A percentile compares a stretch with the other conserved stretches of the same genome.
These are phyloP conservation scores for Trichoderma reesei DNA, from an alignment of 495 filamentous ascomycete genomes.

Conservation along the genomic window DNA sequence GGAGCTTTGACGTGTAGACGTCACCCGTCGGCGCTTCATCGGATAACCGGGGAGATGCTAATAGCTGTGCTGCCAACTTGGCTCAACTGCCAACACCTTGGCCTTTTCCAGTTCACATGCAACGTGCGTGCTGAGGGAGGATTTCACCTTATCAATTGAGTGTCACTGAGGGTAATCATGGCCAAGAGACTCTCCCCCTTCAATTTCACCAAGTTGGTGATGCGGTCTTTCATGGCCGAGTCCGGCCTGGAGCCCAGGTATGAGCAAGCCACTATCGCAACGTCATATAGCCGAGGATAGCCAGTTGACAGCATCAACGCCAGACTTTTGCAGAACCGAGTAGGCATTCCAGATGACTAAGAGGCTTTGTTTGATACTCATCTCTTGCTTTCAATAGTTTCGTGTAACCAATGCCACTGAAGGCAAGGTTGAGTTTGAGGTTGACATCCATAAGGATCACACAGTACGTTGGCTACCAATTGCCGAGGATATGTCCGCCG, in stretches of 20 bases:
- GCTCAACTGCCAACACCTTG: no score
- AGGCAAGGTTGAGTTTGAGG: constrained; percentile 76
- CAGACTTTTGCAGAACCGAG: neutral
- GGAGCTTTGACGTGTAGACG: neutral
- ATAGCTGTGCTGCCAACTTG: neutral
- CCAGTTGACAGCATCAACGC: neutral
- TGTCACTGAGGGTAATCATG: neutral
- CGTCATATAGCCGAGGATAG: neutral
- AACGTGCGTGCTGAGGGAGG: neutral
- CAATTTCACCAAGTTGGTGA: constrained; percentile 7
- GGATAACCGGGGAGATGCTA: neutral
- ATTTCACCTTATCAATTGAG: neutral
- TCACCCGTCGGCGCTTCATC: neutral
- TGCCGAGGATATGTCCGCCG: neutral
- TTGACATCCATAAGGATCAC: constrained; percentile 78
- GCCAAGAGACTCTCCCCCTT: constrained; percentile 3
- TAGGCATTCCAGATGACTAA: neutral
- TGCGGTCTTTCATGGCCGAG: constrained; percentile 71
- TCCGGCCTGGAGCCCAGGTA: constrained; percentile 86
- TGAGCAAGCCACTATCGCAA: neutral
- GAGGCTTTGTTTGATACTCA: neutral
- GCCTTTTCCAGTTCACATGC: no score
- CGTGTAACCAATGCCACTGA: constrained; percentile 65
- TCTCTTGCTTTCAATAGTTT: constrained; percentile 39
- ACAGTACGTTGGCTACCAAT: constrained; percentile 46